Evolutionary conservation across 106 monocot species (phyloP), one percentile per base, ranked within the genome.

Genomic region (Dendrobium chrysotoxum): DNA sequence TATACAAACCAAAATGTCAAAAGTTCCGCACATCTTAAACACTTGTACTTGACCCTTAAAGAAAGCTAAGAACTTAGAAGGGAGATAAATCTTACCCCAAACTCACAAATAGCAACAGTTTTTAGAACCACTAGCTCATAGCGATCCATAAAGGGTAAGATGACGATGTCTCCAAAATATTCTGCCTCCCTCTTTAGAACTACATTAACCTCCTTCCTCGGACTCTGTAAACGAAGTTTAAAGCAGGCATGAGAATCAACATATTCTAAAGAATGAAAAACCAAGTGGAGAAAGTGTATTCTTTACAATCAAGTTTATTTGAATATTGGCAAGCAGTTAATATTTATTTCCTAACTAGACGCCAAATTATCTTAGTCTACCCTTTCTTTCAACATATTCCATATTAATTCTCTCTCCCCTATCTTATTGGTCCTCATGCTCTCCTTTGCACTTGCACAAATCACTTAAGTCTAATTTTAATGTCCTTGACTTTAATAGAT

Each of bases 121-220:
- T 99, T 99, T 41, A 99, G 88, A 79, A 99, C 95, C 64, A 99
- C 98, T n/a, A 99, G 85, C 64, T 99, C 98, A 75, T 99, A 99
- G 17, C 87, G 95, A 81, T 99, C 98, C 80, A 99, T 88, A 79
- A 99, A 99, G 40, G 98, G 98, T 65, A 99, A 81, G 57, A 99
- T 93, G 28, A 93, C 87, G 77, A 99, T 83, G 81, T 99, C 98
- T 66, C 91, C 88, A 84, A 95, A 95, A 83, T 89, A 95, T 74
- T 95, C 92, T 40, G 95, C 92, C 84, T 99, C 98, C 83, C 87
- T 95, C 78, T 88, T 99, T 57, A 99, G 81, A 57, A 83, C 84
- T 44, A 86, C 91, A 86, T 99, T 99, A 72, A 93, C 86, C 83
- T 99, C 98, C 81, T 90, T 95, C 76, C 92, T 91, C 47, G 85